Evolutionary conservation across 2,329 filamentous ascomycete species (phyloP).

Genomic region (Hirsutella minnesotensis): DNA sequence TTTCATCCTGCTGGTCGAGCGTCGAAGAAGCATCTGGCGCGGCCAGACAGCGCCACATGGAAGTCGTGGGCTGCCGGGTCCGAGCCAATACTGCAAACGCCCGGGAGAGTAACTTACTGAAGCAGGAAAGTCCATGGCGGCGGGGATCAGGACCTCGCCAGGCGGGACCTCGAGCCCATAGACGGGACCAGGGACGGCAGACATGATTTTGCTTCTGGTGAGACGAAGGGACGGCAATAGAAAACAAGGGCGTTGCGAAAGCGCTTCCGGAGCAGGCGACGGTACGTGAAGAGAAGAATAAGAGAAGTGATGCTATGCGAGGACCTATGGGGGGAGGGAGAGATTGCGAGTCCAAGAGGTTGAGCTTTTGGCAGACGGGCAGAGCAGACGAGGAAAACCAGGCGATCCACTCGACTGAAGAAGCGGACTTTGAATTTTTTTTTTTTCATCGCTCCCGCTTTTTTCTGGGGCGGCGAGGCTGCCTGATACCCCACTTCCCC

Average conservation of each 20-base stretch:
- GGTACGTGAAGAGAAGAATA: neutral
- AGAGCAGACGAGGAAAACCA: neutral
- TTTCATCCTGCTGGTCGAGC: neutral
- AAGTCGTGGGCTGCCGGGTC: neutral
- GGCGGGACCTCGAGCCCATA: conserved; percentile 88
- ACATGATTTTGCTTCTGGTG: conserved; percentile 32
- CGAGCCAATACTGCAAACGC: neutral
- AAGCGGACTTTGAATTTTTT: neutral
- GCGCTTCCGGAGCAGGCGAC: neutral
- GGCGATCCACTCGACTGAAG: neutral
- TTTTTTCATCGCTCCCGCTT: conserved; percentile 15
- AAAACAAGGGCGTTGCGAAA: conserved; percentile 1
- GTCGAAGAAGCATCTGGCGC: no score
- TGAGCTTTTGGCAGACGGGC: neutral
- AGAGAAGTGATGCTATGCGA: neutral
- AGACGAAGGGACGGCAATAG: neutral
- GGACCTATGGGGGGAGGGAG: neutral
- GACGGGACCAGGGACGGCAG: conserved; percentile 59
- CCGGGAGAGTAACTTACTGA: conserved; percentile 57
- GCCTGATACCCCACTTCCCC: conserved; percentile 4
- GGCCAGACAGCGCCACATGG: no score
- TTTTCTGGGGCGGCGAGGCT: conserved; percentile 5
- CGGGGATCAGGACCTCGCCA: conserved; percentile 72
- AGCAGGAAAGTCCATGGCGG: conserved; percentile 66
- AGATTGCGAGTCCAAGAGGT: neutral